phyloP scores from a whole-genome alignment of 2,329 filamentous ascomycete species.

The Sporothrix globosa region DNA sequence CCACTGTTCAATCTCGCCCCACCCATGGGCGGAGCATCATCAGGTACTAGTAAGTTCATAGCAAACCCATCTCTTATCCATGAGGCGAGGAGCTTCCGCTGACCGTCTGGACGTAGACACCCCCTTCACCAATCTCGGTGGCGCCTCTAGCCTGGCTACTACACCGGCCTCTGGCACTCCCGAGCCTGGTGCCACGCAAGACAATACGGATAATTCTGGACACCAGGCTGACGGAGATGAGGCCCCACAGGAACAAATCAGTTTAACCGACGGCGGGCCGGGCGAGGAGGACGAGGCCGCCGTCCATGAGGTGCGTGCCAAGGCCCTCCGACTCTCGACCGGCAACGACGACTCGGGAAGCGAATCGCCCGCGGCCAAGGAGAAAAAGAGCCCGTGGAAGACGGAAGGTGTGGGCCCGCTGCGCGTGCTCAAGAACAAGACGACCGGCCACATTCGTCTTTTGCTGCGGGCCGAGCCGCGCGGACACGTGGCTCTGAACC shows the following conservation, averaged over 20 bases:
- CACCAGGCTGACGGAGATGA: conserved; percentile 57
- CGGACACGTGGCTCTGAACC: conserved; percentile 75
- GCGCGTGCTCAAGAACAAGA: conserved; percentile 73
- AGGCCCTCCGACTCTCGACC: conserved; percentile 65
- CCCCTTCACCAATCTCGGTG: conserved; percentile 57
- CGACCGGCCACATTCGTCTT: conserved; percentile 67
- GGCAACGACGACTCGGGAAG: conserved; percentile 51
- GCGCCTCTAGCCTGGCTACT: conserved; percentile 63
- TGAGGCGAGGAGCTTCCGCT: neutral
- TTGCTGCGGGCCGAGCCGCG: conserved; percentile 75
- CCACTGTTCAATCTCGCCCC: conserved; percentile 43
- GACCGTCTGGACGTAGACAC: conserved; percentile 50
- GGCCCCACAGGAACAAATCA: conserved; percentile 69
- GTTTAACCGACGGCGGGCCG: conserved; percentile 66
- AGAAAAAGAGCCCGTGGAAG: conserved; percentile 63
- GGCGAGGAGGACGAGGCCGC: conserved; percentile 74
- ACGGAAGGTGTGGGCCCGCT: conserved; percentile 72
- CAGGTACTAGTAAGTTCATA: conserved; percentile 49
- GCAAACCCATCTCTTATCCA: neutral
- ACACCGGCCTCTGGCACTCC: conserved; percentile 63
- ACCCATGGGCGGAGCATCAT: conserved; percentile 45
- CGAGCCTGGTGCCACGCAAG: conserved; percentile 56
- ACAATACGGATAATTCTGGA: conserved; percentile 48
- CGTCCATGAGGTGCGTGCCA: conserved; percentile 70
- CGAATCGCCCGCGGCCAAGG: conserved; percentile 48